Conservation (phyloP, 495 filamentous ascomycete genomes). For the Neurospora sp. region DNA sequence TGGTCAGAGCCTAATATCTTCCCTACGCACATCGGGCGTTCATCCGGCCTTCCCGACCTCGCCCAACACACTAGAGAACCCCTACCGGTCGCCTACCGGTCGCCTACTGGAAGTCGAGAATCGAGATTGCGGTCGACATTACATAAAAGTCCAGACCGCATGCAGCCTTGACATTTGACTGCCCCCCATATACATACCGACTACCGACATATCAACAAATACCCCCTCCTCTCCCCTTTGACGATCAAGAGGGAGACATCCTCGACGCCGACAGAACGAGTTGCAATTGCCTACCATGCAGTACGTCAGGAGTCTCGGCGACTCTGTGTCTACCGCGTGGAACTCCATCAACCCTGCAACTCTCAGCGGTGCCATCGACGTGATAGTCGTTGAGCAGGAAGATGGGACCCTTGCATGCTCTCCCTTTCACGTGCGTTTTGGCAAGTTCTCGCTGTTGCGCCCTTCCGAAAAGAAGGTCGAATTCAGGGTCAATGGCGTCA, state of each 20-base stretch:
- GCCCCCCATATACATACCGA: not conserved
- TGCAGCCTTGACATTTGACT: not conserved
- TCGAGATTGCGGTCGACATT: not conserved
- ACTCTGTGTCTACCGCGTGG: slow-evolving; percentile 96
- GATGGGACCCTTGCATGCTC: slow-evolving; percentile 84
- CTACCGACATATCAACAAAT: not conserved
- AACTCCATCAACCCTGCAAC: slow-evolving; percentile 99
- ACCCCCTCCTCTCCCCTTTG: not conserved
- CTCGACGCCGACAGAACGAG: not conserved
- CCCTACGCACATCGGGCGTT: not conserved
- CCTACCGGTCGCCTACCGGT: not conserved
- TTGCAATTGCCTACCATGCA: slow-evolving; percentile 54
- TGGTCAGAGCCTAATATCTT: not conserved
- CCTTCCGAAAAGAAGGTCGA: slow-evolving; percentile 99
- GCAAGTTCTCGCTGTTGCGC: slow-evolving; percentile 91
- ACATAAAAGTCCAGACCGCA: not conserved
- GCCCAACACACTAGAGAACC: not conserved
- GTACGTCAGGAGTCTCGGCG: slow-evolving; percentile 93
- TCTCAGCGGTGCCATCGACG: slow-evolving; percentile 93
- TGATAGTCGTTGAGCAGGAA: slow-evolving; percentile 95
- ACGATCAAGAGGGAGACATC: not conserved
- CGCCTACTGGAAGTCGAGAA: not conserved
- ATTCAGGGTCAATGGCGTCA: slow-evolving; percentile 85
- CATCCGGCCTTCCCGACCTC: not conserved
- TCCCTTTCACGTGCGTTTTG: slow-evolving; percentile 97